Evolutionary conservation across 129 eudicot genomes (phyloP), one percentile per base, ranked within the genome.

Genomic region (Tagetes erecta): DNA sequence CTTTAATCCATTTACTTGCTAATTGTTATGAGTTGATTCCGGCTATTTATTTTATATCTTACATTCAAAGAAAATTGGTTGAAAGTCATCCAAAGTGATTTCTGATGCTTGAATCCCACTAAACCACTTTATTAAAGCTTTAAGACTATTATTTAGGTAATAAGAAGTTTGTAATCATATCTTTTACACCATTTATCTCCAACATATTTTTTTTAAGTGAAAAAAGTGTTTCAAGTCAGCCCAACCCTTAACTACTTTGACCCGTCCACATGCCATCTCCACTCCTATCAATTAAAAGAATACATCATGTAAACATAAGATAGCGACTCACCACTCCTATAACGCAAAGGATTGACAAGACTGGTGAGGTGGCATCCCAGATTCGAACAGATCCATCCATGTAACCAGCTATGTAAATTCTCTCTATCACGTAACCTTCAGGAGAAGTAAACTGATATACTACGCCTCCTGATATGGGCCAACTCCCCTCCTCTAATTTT

Each of bases 391-490:
- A 90, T 85, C 97, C 98, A 84, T 93, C 92, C 73, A 78, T 80
- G 80, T 90, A 93, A 80, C 98, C 98, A 53, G 87, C 91, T 46
- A 88, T 75, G 79, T 84, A 93, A 42, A 93, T 69, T 76, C 79
- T 88, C 72, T 67, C 75, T 13, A 83, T 76, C 67, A 33, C 78
- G 68, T 80, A 62, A 63, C 87, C 91, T 52, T 81, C 88, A 4
- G 80, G 78, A 68, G 75, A 71, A 37, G 71, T 70, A 57, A 77
- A 14, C 41, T 86, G 86, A 44, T 81, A 82, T 30, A 53, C 72
- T 81, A 88, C 82, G 41, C 98, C 98, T 73, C 98, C 98, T 71
- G 95, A 83, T 71, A 93, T 75, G 56, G 91, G 91, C 96, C 97
- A 86, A 68, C 71, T 84, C 35, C 76, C 81, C 39, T 71, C 84